A percentile compares a stretch with the other conserved stretches of the same genome.
Conservation (phyloP, 2,329 filamentous ascomycete genomes). For the Shiraia bambusicola region DNA sequence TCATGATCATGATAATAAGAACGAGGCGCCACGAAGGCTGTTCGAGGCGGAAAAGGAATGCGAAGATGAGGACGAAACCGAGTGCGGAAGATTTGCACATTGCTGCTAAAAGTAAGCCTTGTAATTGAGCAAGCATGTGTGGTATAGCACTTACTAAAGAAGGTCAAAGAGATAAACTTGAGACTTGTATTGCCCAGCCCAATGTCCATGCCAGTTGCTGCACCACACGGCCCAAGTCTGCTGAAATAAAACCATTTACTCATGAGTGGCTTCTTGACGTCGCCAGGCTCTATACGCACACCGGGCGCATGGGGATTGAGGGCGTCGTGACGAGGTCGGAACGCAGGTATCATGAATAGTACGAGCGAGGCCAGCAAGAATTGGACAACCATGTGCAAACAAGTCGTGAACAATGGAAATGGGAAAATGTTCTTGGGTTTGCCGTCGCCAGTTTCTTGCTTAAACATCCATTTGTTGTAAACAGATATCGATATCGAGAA, state of each 20-base stretch:
- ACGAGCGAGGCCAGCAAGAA: constrained; percentile 77
- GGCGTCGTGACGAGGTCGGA: constrained; percentile 66
- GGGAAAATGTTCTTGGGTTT: constrained; percentile 67
- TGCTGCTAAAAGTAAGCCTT: constrained; percentile 42
- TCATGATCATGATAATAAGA: constrained; percentile 88
- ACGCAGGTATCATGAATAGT: constrained; percentile 76
- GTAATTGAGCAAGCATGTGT: no score
- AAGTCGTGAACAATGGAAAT: constrained; percentile 93
- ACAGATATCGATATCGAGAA: constrained; percentile 77
- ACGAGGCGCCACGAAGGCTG: constrained; percentile 82
- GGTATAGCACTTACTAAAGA: constrained; percentile 67
- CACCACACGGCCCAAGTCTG: constrained; percentile 86
- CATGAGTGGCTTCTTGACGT: constrained; percentile 65
- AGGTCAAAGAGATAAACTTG: constrained; percentile 94
- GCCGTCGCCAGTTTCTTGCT: constrained; percentile 51
- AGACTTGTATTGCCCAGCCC: constrained; percentile 93
- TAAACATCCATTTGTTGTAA: constrained; percentile 99
- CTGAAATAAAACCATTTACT: constrained; percentile 89
- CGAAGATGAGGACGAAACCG: constrained; percentile 92
- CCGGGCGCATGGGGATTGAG: constrained; percentile 36
- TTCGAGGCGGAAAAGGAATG: constrained; percentile 90
- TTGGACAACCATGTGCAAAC: constrained; percentile 90
- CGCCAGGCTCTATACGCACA: constrained; percentile 33
- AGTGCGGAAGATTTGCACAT: constrained; percentile 99
- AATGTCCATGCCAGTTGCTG: constrained; percentile 92